Evolutionary conservation across 345 rosid genomes (phyloP), one percentile per base, ranked within the genome.

Genomic region (Gossypium longicalyx): DNA sequence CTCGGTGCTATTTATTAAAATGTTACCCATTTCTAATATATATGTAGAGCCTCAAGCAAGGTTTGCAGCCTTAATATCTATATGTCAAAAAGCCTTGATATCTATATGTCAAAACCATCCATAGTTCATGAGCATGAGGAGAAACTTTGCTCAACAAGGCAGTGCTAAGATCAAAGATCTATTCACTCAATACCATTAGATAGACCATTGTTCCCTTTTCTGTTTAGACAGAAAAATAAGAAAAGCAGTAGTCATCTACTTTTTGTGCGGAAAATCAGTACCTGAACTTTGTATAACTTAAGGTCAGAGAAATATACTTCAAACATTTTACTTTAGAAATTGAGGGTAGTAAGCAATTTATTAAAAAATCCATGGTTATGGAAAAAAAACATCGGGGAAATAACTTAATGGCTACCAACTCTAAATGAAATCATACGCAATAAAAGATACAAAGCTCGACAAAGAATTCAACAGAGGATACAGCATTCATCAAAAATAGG

Each of bases 141-240:
- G 53, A 44, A 20, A 38, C 68, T 63, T 63, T 44, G 5, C 38
- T 67, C 19, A 47, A 67, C 38, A 67, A 67, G 29, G 51, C 34
- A 17, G 22, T 20, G 53, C 17, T 22, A 44, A 44, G 22, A 66
- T 47, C 54, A 22, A 67, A 67, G 54, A 45, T 67, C n/a, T 22
- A 45, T 34, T 20, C 29, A 45, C 9, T n/a, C n/a, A n/a, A 67
- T 66, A 51, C 15, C 15, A 22, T 44, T 17, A 45, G 54, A n/a
- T 43, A 67, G 53, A 45, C 71, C 54, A 49, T 69, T 27, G 49
- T 51, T 51, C n/a, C 27, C 45, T 67, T 7, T 69, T 69, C 47
- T 17, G 7, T 51, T 16, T 16, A 72, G 8, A 23, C 0, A 47
- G 12, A 63, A 61, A 66, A 61, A 66, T 29, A 66, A 45, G 12